Evolutionary conservation across 192 early-diverging fungal genomes (phyloP).

Genomic region (Backusella australiensis): DNA sequence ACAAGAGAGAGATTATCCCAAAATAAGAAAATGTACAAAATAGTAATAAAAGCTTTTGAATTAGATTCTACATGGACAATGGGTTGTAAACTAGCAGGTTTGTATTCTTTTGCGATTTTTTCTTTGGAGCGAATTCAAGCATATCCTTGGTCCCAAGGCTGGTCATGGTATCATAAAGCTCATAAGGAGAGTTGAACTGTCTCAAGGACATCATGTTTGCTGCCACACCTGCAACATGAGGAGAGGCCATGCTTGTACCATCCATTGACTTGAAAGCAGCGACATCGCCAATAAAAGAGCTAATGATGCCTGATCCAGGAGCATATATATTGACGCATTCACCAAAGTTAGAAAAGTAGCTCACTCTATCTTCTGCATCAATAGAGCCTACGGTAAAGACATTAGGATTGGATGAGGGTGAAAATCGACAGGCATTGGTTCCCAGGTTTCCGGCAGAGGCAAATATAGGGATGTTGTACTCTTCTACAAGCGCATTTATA

Average conservation of each 20-base stretch:
- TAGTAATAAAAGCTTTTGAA: neutral
- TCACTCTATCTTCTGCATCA: slow-evolving; percentile 36
- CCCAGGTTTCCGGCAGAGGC: slow-evolving; percentile 61
- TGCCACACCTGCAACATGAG: slow-evolving; percentile 50
- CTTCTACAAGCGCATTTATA: slow-evolving; percentile 21
- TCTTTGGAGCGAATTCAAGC: neutral
- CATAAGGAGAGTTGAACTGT: slow-evolving; percentile 20
- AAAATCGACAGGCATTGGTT: slow-evolving; percentile 53
- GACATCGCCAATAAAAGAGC: slow-evolving; percentile 30
- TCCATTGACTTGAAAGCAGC: slow-evolving; percentile 35
- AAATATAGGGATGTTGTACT: slow-evolving; percentile 45
- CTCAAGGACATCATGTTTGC: slow-evolving; percentile 34
- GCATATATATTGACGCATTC: slow-evolving; percentile 61
- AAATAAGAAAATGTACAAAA: neutral
- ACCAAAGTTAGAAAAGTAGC: slow-evolving; percentile 52
- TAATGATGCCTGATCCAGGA: slow-evolving; percentile 55
- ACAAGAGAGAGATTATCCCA: neutral
- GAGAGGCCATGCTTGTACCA: slow-evolving; percentile 52
- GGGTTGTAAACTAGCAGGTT: neutral
- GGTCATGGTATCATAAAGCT: slow-evolving; percentile 34
- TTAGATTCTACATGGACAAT: neutral
- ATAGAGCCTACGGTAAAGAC: slow-evolving; percentile 49
- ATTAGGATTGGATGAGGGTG: slow-evolving; percentile 45
- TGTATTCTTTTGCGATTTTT: neutral
- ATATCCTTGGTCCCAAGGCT: slow-evolving; percentile 11